Conservation (phyloP, 805 yeast genomes). For the Kazachstania psychrophila region DNA sequence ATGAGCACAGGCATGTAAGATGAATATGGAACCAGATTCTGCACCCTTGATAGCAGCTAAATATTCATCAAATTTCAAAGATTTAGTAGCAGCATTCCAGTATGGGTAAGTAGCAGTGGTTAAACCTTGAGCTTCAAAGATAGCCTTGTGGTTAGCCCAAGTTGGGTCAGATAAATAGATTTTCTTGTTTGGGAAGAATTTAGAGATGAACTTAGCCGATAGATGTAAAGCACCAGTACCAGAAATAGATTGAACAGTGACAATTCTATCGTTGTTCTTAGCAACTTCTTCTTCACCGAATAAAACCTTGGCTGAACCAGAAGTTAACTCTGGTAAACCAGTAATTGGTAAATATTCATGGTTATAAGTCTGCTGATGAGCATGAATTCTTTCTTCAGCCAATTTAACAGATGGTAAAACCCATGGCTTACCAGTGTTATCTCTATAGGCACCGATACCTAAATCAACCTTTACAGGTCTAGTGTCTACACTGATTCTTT, state of each 20-base stretch:
- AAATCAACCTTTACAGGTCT: slow-evolving; percentile 68
- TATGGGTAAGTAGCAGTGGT: slow-evolving; percentile 68
- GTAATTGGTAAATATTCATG: slow-evolving; percentile 85
- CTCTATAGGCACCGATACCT: slow-evolving; percentile 94
- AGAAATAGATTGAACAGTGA: slow-evolving; percentile 80
- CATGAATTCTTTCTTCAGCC: slow-evolving; percentile 59
- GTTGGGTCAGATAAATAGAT: slow-evolving; percentile 81
- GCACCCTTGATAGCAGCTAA: slow-evolving; percentile 54
- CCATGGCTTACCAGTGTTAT: slow-evolving; percentile 79
- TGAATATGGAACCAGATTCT: slow-evolving; percentile 64
- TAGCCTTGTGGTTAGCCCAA: slow-evolving; percentile 94
- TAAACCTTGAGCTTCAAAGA: slow-evolving; percentile 64
- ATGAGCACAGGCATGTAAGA: slow-evolving; percentile 94
- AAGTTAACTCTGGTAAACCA: slow-evolving; percentile 61
- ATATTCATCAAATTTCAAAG: slow-evolving; percentile 64
- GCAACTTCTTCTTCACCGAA: slow-evolving; percentile 53
- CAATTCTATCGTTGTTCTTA: slow-evolving; percentile 53
- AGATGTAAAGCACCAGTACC: slow-evolving; percentile 95
- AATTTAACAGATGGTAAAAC: slow-evolving; percentile 64
- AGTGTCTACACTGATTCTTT: slow-evolving; percentile 49
- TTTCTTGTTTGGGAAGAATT: slow-evolving; percentile 25
- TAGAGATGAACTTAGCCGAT: slow-evolving; percentile 49
- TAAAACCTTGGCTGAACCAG: slow-evolving; percentile 64
- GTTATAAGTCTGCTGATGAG: slow-evolving; percentile 47
- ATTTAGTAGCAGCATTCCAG: slow-evolving; percentile 67